These are phyloP conservation scores for Nowakowskiella sp. DNA, from an alignment of 192 early-diverging fungal species.

Conservation along the genomic window DNA sequence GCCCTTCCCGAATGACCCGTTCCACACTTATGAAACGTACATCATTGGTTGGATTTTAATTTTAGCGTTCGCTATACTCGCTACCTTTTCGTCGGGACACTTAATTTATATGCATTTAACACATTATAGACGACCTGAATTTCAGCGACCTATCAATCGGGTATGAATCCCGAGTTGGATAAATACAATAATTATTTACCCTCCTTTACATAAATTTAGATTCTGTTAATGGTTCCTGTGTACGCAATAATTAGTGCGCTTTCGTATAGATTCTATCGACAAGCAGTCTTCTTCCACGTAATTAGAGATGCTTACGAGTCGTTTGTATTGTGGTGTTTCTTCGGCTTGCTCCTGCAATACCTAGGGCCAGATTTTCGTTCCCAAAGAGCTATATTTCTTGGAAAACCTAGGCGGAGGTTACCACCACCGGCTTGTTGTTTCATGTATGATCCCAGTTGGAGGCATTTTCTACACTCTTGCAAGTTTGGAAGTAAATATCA, in stretches of 20 bases:
- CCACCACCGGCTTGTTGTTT: constrained; percentile 57
- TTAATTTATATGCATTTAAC: constrained; percentile 13
- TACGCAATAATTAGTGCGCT: constrained; percentile 62
- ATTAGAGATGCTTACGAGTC: constrained; percentile 66
- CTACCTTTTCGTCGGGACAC: neutral
- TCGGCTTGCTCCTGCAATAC: constrained; percentile 59
- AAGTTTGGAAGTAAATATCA: constrained; percentile 36
- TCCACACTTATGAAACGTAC: neutral
- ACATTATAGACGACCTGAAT: constrained; percentile 12
- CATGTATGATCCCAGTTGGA: constrained; percentile 46
- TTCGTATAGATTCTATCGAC: constrained; percentile 61
- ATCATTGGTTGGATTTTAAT: neutral
- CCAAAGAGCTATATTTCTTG: constrained; percentile 36
- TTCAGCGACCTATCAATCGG: constrained; percentile 15
- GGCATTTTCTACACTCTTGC: constrained; percentile 46
- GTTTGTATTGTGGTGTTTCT: constrained; percentile 66
- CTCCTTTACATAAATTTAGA: constrained; percentile 57
- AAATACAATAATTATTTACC: constrained; percentile 55
- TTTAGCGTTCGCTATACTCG: no score
- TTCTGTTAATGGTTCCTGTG: constrained; percentile 65
- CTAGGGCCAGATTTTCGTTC: constrained; percentile 35
- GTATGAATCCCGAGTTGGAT: no score
- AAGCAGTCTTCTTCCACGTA: constrained; percentile 58
- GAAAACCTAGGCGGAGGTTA: constrained; percentile 30
- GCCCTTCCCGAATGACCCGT: neutral